Evolutionary conservation across 2,329 filamentous ascomycete genomes (phyloP).

Genomic region (Colletotrichum shisoi): DNA sequence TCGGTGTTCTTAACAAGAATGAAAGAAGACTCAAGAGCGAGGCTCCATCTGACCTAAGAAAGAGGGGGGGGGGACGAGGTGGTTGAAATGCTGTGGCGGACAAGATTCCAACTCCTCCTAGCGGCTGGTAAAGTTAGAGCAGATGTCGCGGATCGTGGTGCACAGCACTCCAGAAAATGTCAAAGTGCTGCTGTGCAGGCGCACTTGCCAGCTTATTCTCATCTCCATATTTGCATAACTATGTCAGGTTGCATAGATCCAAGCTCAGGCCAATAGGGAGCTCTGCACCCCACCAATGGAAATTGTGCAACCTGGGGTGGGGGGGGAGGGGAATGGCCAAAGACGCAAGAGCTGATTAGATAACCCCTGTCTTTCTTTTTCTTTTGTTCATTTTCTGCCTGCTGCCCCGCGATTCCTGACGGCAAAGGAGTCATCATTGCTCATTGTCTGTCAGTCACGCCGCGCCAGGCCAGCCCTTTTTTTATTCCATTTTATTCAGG

Average conservation of each 20-base stretch:
- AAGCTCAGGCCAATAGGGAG: slow-evolving; percentile 30
- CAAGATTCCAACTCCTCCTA: slow-evolving; percentile 18
- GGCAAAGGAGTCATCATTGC: slow-evolving; percentile 39
- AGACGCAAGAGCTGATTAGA: background rate
- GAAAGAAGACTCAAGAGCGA: slow-evolving; percentile 1
- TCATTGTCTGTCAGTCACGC: slow-evolving; percentile 9
- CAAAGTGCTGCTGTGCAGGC: slow-evolving; percentile 27
- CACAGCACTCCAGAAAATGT: slow-evolving; percentile 35
- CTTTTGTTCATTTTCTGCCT: background rate
- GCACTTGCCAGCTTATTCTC: slow-evolving; percentile 14
- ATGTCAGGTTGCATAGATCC: slow-evolving; percentile 34
- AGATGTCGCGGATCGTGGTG: slow-evolving; percentile 37
- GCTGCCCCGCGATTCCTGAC: slow-evolving; percentile 36
- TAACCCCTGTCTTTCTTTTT: slow-evolving; percentile 1
- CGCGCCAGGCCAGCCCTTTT: slow-evolving; percentile 17
- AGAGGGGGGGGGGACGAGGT: background rate
- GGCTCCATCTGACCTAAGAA: slow-evolving; percentile 8
- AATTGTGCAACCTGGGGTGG: background rate
- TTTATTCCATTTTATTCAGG: slow-evolving; percentile 2
- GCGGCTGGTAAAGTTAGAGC: slow-evolving; percentile 37
- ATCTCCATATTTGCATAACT: slow-evolving; percentile 31
- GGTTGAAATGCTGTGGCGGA: background rate
- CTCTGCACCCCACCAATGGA: slow-evolving; percentile 13
- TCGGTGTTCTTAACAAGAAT: background rate
- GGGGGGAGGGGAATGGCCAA: background rate